These are phyloP conservation scores for Corylus avellana DNA, from an alignment of 306 rosid genomes.

Conservation along the genomic window DNA sequence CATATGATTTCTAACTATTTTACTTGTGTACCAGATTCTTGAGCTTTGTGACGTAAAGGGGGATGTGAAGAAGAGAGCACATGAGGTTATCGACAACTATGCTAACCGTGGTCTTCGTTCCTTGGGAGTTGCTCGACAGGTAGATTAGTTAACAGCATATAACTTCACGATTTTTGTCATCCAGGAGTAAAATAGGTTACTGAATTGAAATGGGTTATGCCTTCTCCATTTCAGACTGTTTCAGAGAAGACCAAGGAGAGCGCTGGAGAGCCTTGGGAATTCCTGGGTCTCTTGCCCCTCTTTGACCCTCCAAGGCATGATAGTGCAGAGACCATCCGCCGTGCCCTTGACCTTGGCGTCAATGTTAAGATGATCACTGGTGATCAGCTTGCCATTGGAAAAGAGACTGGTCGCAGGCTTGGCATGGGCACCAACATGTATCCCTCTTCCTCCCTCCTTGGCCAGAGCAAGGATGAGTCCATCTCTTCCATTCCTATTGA, in stretches of 20 bases:
- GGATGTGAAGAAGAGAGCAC: constrained; percentile 54
- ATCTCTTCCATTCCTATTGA: constrained; percentile 73
- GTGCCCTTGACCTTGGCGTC: constrained; percentile 91
- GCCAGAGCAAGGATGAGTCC: constrained; percentile 60
- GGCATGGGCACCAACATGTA: constrained; percentile 99
- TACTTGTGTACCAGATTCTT: constrained; percentile 52
- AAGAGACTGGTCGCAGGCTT: constrained; percentile 93
- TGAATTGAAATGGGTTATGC: not conserved
- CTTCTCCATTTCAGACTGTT: constrained; percentile 49
- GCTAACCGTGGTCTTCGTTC: constrained; percentile 87
- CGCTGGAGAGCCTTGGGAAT: constrained; percentile 77
- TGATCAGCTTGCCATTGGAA: constrained; percentile 95
- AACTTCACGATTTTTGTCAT: not conserved
- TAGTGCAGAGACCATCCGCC: constrained; percentile 91
- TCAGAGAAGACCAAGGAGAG: constrained; percentile 74
- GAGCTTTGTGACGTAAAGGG: constrained; percentile 76
- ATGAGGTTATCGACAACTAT: constrained; percentile 54
- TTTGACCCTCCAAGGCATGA: constrained; percentile 99
- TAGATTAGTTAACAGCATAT: constrained; percentile 32
- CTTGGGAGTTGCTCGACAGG: constrained; percentile 76
- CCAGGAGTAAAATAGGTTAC: not conserved
- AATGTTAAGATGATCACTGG: constrained; percentile 98
- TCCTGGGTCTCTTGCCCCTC: constrained; percentile 83
- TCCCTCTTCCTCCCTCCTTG: constrained; percentile 86
- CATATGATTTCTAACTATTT: constrained; percentile 16